phyloP scores from a whole-genome alignment of 2,329 filamentous ascomycete species.

The Colletotrichum plurivorum region DNA sequence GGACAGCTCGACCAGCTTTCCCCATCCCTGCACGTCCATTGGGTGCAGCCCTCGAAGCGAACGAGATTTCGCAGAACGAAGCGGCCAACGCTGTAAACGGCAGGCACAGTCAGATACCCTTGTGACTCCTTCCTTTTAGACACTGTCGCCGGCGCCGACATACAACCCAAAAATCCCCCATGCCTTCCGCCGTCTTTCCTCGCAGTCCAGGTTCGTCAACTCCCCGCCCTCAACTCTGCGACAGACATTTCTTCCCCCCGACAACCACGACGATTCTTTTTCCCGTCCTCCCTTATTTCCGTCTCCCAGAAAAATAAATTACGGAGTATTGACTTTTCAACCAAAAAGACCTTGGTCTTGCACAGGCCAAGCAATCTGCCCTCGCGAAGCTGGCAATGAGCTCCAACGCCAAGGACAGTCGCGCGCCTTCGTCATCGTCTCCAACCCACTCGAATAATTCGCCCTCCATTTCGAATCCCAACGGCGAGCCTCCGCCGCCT shows the following conservation, averaged over 20 bases:
- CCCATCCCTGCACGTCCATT: conserved; percentile 34
- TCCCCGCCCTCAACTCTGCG: not conserved
- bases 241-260: not conserved
- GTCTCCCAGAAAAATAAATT: not conserved
- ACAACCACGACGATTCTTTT: not conserved
- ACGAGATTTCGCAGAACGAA: conserved; percentile 29
- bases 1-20: conserved; percentile 37
- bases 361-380: conserved; percentile 56
- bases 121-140: conserved; percentile 33
- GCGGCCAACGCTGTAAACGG: conserved; percentile 35
- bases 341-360: conserved; percentile 43
- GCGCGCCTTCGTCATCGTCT: conserved; percentile 44
- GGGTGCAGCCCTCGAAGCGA: conserved; percentile 32
- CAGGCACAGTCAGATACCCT: conserved; percentile 29
- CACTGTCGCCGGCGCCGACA: conserved; percentile 16
- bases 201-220: conserved; percentile 35
- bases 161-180: conserved; percentile 20
- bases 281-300: not conserved
- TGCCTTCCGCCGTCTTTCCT: conserved; percentile 40
- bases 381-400: conserved; percentile 63
- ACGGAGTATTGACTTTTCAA: conserved; percentile 24
- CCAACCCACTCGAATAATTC: conserved; percentile 45
- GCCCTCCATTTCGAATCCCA: conserved; percentile 11
- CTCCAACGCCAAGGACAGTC: conserved; percentile 47
- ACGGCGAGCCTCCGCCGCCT: conserved; percentile 42